phyloP scores from a whole-genome alignment of 371 early-diverging fungal species.

The Mortierella sp. region DNA sequence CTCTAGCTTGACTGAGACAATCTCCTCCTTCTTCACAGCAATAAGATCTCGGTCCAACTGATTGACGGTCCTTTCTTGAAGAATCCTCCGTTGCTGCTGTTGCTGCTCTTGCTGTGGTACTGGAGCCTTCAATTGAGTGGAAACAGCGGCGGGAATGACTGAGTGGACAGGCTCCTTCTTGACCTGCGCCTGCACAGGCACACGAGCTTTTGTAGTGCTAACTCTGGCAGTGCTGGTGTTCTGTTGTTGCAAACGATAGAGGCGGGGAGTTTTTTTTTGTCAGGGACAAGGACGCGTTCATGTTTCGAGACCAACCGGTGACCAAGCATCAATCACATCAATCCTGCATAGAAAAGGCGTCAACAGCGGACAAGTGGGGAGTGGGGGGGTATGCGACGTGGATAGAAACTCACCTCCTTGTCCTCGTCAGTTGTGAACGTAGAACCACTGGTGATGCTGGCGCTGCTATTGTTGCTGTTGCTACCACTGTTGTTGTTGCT shows the following conservation, averaged over 20 bases:
- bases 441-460: not conserved
- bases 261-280: constrained; percentile 4
- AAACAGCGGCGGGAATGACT: too few species aligned
- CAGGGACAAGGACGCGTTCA: too few species aligned
- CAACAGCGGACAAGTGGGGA: not conserved
- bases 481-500: not conserved
- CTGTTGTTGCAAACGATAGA: not conserved
- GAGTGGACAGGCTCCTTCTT: constrained; percentile 4
- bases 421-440: too few species aligned
- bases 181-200: constrained; percentile 8
- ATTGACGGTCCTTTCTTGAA: constrained; percentile 10
- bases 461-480: not conserved
- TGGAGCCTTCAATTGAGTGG: not conserved
- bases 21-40: not conserved
- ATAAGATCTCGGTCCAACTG: not conserved
- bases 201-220: not conserved
- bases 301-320: not conserved
- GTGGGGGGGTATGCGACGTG: not conserved
- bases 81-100: constrained; percentile 4
- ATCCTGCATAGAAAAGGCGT: not conserved
- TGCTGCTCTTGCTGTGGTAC: not conserved
- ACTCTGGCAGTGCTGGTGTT: not conserved
- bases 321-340: not conserved
- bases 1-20: not conserved
- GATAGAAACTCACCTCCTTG: not conserved